These are phyloP conservation scores for Septoria petroselini DNA, from an alignment of 2,329 filamentous ascomycete species.

Conservation along the genomic window DNA sequence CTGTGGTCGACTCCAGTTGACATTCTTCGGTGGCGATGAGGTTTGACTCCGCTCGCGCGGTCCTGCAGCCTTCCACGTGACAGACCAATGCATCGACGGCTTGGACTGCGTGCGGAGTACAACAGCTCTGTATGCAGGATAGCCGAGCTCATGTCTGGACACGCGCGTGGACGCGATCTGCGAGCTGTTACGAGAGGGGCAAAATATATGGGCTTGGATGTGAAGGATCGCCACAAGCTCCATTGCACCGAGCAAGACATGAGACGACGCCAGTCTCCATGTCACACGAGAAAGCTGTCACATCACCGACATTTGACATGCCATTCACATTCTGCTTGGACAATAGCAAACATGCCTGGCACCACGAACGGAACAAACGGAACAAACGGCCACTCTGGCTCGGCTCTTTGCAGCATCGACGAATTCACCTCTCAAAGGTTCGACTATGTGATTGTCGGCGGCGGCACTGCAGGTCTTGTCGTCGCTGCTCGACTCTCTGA, in stretches of 20 bases:
- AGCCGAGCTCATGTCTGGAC: constrained; percentile 10
- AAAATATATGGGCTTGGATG: background rate
- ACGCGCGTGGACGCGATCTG: constrained; percentile 1
- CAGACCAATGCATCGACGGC: too few species aligned
- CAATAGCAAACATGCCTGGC: constrained; percentile 16
- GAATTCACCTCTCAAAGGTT: constrained; percentile 30
- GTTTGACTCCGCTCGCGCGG: too few species aligned
- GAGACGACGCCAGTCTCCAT: background rate
- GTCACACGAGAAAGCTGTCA: background rate
- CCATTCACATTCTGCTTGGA: background rate
- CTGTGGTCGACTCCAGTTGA: background rate
- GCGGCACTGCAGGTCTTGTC: constrained; percentile 34
- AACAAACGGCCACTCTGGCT: constrained; percentile 19
- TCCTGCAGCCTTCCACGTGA: too few species aligned
- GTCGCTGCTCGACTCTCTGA: constrained; percentile 33
- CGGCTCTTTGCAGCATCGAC: constrained; percentile 31
- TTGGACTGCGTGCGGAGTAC: constrained; percentile 11
- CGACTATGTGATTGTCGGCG: constrained; percentile 34
- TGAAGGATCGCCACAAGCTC: constrained; percentile 8
- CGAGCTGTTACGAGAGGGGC: constrained; percentile 11
- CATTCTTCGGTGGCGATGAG: too few species aligned
- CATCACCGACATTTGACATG: background rate
- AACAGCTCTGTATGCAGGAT: constrained; percentile 16
- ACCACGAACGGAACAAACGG: constrained; percentile 19
- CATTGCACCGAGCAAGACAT: constrained; percentile 13